Conservation (phyloP, 2,329 filamentous ascomycete species). For the Colletotrichum caudatum region DNA sequence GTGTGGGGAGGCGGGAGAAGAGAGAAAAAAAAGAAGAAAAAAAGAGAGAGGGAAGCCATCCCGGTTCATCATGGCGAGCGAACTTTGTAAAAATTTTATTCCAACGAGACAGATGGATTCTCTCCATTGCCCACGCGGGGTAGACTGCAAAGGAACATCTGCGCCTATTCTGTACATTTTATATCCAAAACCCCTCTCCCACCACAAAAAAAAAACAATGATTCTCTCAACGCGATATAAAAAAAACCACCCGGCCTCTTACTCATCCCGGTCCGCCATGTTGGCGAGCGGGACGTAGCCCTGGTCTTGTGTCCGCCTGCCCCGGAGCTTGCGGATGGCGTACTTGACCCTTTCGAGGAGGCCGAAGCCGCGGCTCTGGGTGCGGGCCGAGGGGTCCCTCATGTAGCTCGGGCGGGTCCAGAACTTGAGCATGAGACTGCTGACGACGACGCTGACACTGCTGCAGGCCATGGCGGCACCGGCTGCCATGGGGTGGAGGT, state of each 20-base stretch:
- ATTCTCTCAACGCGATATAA: background rate
- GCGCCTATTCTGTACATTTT: background rate
- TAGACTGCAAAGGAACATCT: background rate
- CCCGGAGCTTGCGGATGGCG: conserved; percentile 51
- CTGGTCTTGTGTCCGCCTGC: conserved; percentile 58
- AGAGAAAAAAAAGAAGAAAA: background rate
- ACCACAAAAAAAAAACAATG: background rate
- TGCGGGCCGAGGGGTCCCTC: conserved; percentile 75
- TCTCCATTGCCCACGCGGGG: background rate
- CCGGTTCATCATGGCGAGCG: background rate
- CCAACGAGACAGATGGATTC: background rate
- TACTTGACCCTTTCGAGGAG: conserved; percentile 59
- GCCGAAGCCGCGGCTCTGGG: conserved; percentile 61
- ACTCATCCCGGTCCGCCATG: conserved; percentile 54
- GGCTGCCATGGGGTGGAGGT: conserved; percentile 93
- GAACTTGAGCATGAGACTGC: conserved; percentile 84
- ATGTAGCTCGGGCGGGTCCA: conserved; percentile 91
- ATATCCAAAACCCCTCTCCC: conserved; percentile 3
- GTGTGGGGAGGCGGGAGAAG: too few relatives aligned
- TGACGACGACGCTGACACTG: conserved; percentile 89
- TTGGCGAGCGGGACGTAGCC: conserved; percentile 71
- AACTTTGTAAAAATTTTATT: background rate
- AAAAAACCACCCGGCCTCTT: background rate
- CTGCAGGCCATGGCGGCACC: conserved; percentile 94
- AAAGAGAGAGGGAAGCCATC: background rate